These are phyloP conservation scores for Lasiosphaeria miniovina DNA, from an alignment of 495 filamentous ascomycete species.

Conservation along the genomic window DNA sequence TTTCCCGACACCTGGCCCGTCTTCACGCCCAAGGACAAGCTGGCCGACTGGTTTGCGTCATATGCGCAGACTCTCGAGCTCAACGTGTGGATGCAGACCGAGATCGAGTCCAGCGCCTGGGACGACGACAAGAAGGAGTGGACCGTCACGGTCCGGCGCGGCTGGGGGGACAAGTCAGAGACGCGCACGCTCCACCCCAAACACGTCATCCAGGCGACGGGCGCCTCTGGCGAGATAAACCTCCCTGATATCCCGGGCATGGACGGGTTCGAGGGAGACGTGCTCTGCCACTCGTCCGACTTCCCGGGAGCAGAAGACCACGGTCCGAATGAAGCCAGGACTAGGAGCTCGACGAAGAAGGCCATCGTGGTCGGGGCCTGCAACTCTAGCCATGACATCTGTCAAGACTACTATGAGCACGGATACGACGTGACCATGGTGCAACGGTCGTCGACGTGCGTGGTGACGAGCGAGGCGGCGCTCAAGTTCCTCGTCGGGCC, in stretches of 20 bases:
- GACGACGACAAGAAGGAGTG: conserved; percentile 54
- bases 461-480: conserved; percentile 54
- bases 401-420: conserved; percentile 76
- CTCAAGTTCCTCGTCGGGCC: conserved; percentile 51
- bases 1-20: conserved; percentile 68
- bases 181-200: conserved; percentile 59
- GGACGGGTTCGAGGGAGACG: conserved; percentile 56
- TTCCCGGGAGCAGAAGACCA: conserved; percentile 55
- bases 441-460: conserved; percentile 71
- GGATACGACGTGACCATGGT: conserved; percentile 84
- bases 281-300: conserved; percentile 68
- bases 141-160: conserved; percentile 57
- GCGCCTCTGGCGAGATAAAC: conserved; percentile 68
- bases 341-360: conserved; percentile 48
- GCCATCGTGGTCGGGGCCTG: conserved; percentile 76
- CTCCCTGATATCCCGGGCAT: conserved; percentile 62
- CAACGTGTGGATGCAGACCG: conserved; percentile 67
- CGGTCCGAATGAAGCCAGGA: background rate
- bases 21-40: conserved; percentile 78
- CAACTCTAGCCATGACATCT: conserved; percentile 81
- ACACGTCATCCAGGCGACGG: conserved; percentile 70
- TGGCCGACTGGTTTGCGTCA: conserved; percentile 73
- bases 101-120: conserved; percentile 50
- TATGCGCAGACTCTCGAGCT: conserved; percentile 74
- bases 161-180: conserved; percentile 45